Evolutionary conservation across 331 rosid species (phyloP).

Genomic region (Spiraea crenata): DNA sequence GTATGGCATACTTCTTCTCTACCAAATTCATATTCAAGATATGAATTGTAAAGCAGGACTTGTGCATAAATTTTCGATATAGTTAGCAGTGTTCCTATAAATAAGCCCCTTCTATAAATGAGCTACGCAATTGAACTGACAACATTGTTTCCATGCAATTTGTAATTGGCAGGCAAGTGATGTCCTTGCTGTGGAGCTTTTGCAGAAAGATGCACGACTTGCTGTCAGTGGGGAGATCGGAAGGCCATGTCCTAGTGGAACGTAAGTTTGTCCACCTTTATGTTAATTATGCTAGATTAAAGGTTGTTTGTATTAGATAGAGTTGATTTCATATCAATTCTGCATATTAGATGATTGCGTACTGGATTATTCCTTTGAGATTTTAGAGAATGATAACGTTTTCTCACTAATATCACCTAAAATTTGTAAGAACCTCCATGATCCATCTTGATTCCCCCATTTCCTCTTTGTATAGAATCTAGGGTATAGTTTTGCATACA

Average conservation of each 20-base stretch:
- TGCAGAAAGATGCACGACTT: conserved; percentile 91
- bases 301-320: not conserved
- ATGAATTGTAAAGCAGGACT: conserved; percentile 5
- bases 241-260: conserved; percentile 84
- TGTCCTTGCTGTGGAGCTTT: conserved; percentile 93
- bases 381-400: not conserved
- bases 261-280: conserved; percentile 48
- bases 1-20: conserved; percentile 39
- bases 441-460: not conserved
- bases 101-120: not conserved
- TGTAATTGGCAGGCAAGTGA: conserved; percentile 74
- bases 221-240: conserved; percentile 78
- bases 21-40: conserved; percentile 21
- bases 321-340: not conserved
- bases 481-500: not conserved
- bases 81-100: no score
- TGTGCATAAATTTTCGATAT: conserved; percentile 11
- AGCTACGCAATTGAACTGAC: not conserved
- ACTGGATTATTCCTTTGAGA: not conserved
- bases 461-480: no score
- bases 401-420: not conserved
- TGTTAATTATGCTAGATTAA: conserved; percentile 5
- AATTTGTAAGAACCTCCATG: conserved; percentile 3
- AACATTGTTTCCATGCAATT: conserved; percentile 15
- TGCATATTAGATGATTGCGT: not conserved